Percentiles rank a stretch among this genome's conserved stretches.
These are phyloP conservation scores for Rhizopogon rudus DNA, from an alignment of 768 basidiomycete genomes.

Conservation along the genomic window DNA sequence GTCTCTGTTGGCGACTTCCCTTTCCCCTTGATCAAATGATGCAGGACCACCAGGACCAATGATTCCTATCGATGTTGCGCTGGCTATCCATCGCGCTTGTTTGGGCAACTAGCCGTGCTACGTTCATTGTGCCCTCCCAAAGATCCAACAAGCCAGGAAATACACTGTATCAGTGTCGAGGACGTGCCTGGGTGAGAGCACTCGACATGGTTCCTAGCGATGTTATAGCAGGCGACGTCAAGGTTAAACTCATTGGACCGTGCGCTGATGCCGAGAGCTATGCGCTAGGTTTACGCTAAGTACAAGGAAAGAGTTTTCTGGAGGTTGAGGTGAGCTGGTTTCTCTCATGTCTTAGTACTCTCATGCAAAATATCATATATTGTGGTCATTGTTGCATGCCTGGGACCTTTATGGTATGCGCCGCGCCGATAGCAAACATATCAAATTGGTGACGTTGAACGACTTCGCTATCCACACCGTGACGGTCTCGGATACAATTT, in stretches of 20 bases:
- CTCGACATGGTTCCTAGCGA: not conserved
- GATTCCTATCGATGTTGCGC: not conserved
- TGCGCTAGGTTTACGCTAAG: not conserved
- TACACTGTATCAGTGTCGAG: not conserved
- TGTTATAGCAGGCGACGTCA: conserved; percentile 1
- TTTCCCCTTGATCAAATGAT: not conserved
- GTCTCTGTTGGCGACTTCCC: too few species aligned
- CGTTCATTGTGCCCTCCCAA: not conserved
- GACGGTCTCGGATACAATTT: too few species aligned
- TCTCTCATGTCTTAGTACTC: not conserved
- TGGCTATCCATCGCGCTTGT: not conserved
- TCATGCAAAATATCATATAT: too few species aligned
- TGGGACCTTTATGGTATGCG: too few species aligned
- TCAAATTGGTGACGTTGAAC: too few species aligned
- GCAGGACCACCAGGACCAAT: not conserved
- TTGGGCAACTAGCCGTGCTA: not conserved
- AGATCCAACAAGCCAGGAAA: not conserved
- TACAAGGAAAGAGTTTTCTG: conserved; percentile 1
- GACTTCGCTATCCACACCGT: too few species aligned
- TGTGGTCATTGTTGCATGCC: too few species aligned
- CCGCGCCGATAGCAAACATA: too few species aligned
- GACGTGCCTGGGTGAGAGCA: conserved; percentile 1
- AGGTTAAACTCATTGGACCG: not conserved
- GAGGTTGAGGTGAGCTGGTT: not conserved
- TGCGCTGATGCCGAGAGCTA: not conserved